Conservation (phyloP, 371 early-diverging fungal species). For the Mucor velutinosus region DNA sequence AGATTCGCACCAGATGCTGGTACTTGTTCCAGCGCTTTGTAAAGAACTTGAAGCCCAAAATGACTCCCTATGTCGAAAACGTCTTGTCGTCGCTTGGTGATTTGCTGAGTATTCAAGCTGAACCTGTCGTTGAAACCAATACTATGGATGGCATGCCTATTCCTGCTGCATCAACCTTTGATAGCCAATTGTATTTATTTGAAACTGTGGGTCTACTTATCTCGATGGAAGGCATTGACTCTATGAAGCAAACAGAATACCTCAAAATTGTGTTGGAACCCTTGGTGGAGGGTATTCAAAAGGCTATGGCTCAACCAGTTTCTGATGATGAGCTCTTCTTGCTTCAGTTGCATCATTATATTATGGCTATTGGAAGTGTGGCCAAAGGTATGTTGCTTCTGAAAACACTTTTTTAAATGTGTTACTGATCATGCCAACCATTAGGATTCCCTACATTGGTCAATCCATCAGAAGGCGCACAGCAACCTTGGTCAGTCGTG, state of each 20-base stretch:
- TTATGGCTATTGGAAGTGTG: slow-evolving; percentile 88
- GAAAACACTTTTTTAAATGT: background rate
- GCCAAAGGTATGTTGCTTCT: slow-evolving; percentile 63
- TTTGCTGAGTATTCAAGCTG: slow-evolving; percentile 73
- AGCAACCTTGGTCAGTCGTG: slow-evolving; percentile 63
- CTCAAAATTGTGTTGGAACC: slow-evolving; percentile 79
- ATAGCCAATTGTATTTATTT: slow-evolving; percentile 88
- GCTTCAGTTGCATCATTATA: slow-evolving; percentile 79
- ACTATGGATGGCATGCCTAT: slow-evolving; percentile 55
- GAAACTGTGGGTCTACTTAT: slow-evolving; percentile 91
- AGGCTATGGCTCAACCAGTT: slow-evolving; percentile 49
- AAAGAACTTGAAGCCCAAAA: slow-evolving; percentile 67
- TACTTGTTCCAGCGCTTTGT: slow-evolving; percentile 90
- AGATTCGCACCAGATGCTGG: slow-evolving; percentile 83
- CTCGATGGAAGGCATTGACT: slow-evolving; percentile 70
- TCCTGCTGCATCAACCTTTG: slow-evolving; percentile 64
- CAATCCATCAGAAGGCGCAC: slow-evolving; percentile 38
- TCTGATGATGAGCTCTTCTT: slow-evolving; percentile 70
- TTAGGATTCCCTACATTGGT: slow-evolving; percentile 80
- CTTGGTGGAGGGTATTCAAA: slow-evolving; percentile 75
- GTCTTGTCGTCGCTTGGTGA: slow-evolving; percentile 72
- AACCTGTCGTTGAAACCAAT: slow-evolving; percentile 52
- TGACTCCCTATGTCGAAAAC: slow-evolving; percentile 67
- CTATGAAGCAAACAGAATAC: slow-evolving; percentile 74
- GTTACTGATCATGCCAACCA: background rate